A percentile compares a stretch with the other conserved stretches of the same genome.
Evolutionary conservation across 2,329 filamentous ascomycete species (phyloP).

Genomic region (Fusarium piperis): DNA sequence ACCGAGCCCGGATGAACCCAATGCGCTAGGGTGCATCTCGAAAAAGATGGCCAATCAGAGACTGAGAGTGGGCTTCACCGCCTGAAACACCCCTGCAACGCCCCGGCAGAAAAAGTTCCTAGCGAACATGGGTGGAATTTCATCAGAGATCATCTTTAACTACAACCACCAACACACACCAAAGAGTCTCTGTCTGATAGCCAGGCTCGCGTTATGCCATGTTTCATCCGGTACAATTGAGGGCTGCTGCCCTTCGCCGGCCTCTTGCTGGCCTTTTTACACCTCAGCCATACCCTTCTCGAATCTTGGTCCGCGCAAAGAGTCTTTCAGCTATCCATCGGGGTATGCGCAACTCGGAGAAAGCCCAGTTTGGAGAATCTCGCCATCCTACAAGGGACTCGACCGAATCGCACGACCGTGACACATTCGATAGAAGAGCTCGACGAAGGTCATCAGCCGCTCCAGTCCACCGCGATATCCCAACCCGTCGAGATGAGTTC

Average conservation of each 20-base stretch:
- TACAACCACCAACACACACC: neutral
- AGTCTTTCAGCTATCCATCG: constrained; percentile 74
- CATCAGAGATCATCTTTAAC: neutral
- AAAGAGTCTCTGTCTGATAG: neutral
- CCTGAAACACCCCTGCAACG: constrained; percentile 22
- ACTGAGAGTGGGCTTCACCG: constrained; percentile 25
- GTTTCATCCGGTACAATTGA: constrained; percentile 38
- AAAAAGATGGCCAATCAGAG: constrained; percentile 21
- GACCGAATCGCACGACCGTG: neutral
- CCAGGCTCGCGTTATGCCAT: constrained; percentile 40
- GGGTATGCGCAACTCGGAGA: constrained; percentile 66
- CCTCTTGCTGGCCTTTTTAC: constrained; percentile 21
- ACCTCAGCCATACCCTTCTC: constrained; percentile 15
- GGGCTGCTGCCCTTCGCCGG: constrained; percentile 32
- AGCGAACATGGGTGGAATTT: constrained; percentile 13
- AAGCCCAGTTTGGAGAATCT: constrained; percentile 42
- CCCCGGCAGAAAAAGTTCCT: constrained; percentile 43
- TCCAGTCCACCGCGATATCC: constrained; percentile 1
- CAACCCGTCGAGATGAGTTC: constrained; percentile 22
- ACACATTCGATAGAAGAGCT: neutral
- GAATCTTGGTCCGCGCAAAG: constrained; percentile 39
- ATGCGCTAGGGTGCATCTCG: constrained; percentile 14
- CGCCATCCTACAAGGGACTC: constrained; percentile 10
- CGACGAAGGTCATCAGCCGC: neutral
- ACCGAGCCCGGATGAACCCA: neutral